Base-by-base conservation (phyloP, 2,329 filamentous ascomycete species). In the Cladosporium sp. region DNA sequence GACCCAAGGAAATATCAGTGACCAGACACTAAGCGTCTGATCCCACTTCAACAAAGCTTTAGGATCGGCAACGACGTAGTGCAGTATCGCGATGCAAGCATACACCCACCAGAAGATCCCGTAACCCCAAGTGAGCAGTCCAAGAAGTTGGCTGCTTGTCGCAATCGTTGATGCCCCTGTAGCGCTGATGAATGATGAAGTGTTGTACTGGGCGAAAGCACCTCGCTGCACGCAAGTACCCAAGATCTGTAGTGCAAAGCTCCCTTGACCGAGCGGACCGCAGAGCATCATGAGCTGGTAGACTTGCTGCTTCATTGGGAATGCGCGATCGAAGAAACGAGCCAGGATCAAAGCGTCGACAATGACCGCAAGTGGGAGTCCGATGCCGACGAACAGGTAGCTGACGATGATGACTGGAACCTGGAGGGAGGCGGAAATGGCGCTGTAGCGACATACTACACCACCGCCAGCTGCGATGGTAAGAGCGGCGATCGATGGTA, bases 251-350 rank as follows among this genome's bases (percentile, higher is more conserved):
- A 70, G n/a, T 10, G 67, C 68, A 64, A 70, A 70, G 18, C 65
- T 61, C 0, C 64, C 67, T 54, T 70, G 68, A 4, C 68, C 68
- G 14, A 64, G 61, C 15, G 68, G 68, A 15, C 68, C 68, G 51
- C 65, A 69, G 4, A 69, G 38, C 24, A 70, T 69, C 68, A 70
- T 69, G n/a, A 69, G 15, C 51, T 67, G 65, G 49, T 68, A 68
- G 18, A 68, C 65, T 15, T 66, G 65, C 62, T 68, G 44, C 34
- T 68, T 52, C 18, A 58, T 36, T 6, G 68, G 67, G 28, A 65
- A 68, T 11, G 44, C 49, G 26, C 58, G 36, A 28, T 69, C 68
- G 55, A 51, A 28, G 14, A 51, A 51, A 2, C 47, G 47, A 51
- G 47, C 47, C 3, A 51, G 47, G 26, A 51, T 51, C 14, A 51